Base-by-base conservation (phyloP, 306 rosid genomes). In the Cicer yamashitae region DNA sequence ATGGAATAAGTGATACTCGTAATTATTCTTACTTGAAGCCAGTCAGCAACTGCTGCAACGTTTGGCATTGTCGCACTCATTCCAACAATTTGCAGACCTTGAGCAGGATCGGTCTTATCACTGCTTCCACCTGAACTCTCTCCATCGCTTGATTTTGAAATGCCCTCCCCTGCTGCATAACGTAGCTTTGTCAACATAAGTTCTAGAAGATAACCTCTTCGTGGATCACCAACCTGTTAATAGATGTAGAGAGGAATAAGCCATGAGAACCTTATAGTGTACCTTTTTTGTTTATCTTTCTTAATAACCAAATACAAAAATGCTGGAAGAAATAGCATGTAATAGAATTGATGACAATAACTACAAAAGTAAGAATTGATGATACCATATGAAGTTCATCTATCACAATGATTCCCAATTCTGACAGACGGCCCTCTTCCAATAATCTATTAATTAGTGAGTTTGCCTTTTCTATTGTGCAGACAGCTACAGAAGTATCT, bases 31-130 rank as follows among this genome's bases (percentile, higher is more conserved):
- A 91, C 98, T 86, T 89, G 93, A 84, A 94, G 98, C 98, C 98
- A 94, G 71, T 94, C 94, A 73, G 98, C 97, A 82, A 94, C 97
- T 59, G 96, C 96, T 46, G 91, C 96, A 67, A 94, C 97, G 70
- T 94, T 94, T 65, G 98, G 98, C 98, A 94, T 94, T 76, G 98
- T 94, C 47, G 98, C 98, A 83, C 98, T 94, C 98, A 94, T 91
- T 67, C 98, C 98, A 66, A 94, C 97, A 82, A 94, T 90, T 83
- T 94, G 98, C 83, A 94, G 83, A 74, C 96, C 96, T 72, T 85
- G 89, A 78, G 97, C 89, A 85, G 91, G 91, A 79, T 94, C 98
- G 69, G 82, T 84, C 87, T 84, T 94, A 63, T 90, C 88, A 67
- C 96, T 91, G 86, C 98, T 94, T 57, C 86, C 84, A 60, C 94